These are phyloP conservation scores for Clathrospora elynae DNA, from an alignment of 2,329 filamentous ascomycete genomes.

Conservation along the genomic window DNA sequence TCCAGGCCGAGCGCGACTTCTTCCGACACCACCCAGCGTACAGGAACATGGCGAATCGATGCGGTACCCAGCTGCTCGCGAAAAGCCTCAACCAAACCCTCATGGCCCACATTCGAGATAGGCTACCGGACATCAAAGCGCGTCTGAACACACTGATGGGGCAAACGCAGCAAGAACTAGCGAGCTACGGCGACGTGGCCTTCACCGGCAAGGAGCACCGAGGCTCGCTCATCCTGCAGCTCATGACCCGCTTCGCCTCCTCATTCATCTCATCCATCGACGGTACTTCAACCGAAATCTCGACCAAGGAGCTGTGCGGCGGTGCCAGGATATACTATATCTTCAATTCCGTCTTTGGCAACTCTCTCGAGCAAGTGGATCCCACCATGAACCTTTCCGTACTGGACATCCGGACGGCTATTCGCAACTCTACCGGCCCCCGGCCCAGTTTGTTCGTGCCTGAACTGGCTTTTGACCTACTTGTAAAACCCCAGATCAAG, in stretches of 20 bases:
- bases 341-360: conserved; percentile 98
- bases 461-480: conserved; percentile 93
- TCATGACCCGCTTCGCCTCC: conserved; percentile 97
- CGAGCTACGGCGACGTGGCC: conserved; percentile 96
- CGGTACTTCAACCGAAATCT: conserved; percentile 97
- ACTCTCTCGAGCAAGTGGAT: conserved; percentile 93
- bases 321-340: conserved; percentile 98
- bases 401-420: conserved; percentile 93
- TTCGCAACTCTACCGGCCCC: conserved; percentile 95
- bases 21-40: conserved; percentile 98
- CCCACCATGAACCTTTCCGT: conserved; percentile 94
- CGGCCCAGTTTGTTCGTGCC: conserved; percentile 95
- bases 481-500: conserved; percentile 99
- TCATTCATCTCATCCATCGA: conserved; percentile 99
- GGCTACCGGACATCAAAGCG: conserved; percentile 96
- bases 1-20: conserved; percentile 89
- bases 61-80: conserved; percentile 90
- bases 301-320: conserved; percentile 95
- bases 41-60: conserved; percentile 90
- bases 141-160: conserved; percentile 98
- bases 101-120: conserved; percentile 94
- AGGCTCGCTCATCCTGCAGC: conserved; percentile 89
- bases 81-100: conserved; percentile 94
- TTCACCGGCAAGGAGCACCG: conserved; percentile 97
- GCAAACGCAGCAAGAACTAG: conserved; percentile 98